Conservation (phyloP, 2,329 filamentous ascomycete species). For the Nemania sp. region DNA sequence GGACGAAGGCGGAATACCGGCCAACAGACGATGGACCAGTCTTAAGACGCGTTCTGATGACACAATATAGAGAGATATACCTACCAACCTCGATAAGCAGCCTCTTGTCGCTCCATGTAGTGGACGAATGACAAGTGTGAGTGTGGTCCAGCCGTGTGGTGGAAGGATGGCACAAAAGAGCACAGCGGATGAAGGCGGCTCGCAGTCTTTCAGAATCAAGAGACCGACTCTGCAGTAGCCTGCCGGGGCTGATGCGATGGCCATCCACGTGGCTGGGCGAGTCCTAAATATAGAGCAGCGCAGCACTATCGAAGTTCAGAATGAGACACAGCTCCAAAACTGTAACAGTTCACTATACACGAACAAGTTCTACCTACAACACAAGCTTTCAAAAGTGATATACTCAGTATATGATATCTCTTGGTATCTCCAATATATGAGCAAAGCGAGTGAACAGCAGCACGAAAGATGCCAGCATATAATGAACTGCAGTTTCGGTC, state of each 20-base stretch:
- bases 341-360: too few species aligned
- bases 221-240: background rate
- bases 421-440: too few species aligned
- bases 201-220: background rate
- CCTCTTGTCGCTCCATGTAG: background rate
- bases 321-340: too few species aligned
- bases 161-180: background rate
- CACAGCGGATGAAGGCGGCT: background rate
- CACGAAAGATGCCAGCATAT: too few species aligned
- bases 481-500: too few species aligned
- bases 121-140: background rate
- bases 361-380: too few species aligned
- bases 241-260: background rate
- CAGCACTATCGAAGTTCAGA: too few species aligned
- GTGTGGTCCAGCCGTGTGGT: background rate
- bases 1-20: conserved; percentile 63
- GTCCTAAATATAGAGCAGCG: background rate
- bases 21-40: conserved; percentile 66
- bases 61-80: background rate
- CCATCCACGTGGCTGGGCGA: conserved; percentile 3
- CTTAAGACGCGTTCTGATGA: conserved; percentile 52
- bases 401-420: too few species aligned
- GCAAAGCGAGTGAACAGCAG: too few species aligned
- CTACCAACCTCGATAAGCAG: background rate
- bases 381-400: too few species aligned